phyloP scores from a whole-genome alignment of 2,329 filamentous ascomycete genomes.

The Sarocladiaceae sp. region DNA sequence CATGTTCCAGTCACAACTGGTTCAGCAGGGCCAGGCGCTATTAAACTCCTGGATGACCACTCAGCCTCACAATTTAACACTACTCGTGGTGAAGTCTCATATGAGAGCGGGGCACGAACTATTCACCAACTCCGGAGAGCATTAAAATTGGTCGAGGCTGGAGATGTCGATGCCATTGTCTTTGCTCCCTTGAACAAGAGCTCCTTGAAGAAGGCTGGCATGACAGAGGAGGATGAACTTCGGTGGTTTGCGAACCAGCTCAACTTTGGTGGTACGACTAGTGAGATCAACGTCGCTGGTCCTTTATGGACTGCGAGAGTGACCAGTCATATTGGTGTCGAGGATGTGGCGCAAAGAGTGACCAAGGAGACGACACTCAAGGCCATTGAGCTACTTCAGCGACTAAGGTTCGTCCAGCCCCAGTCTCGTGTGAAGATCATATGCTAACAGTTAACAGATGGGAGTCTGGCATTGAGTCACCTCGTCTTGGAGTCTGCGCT shows the following conservation, averaged over 20 bases:
- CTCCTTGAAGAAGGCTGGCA: constrained; percentile 26
- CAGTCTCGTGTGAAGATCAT: background rate
- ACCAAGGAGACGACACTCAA: constrained; percentile 20
- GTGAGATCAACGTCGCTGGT: constrained; percentile 27
- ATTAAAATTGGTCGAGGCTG: constrained; percentile 19
- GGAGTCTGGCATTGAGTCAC: constrained; percentile 25
- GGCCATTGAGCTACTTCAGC: constrained; percentile 23
- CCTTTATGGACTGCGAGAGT: constrained; percentile 25
- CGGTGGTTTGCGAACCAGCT: constrained; percentile 30
- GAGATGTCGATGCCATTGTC: constrained; percentile 26
- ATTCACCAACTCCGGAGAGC: constrained; percentile 25
- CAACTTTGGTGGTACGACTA: constrained; percentile 22
- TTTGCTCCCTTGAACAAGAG: constrained; percentile 29
- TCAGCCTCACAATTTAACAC: constrained; percentile 14
- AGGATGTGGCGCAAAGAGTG: constrained; percentile 23
- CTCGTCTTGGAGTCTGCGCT: constrained; percentile 27
- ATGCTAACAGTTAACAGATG: constrained; percentile 15
- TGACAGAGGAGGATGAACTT: constrained; percentile 29
- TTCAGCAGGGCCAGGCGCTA: constrained; percentile 16
- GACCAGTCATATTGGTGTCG: constrained; percentile 26
- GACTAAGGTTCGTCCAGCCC: constrained; percentile 16
- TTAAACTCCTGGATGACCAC: constrained; percentile 24
- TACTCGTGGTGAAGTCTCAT: constrained; percentile 18
- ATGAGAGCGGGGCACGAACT: constrained; percentile 19
- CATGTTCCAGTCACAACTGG: constrained; percentile 11